phyloP scores from a whole-genome alignment of 2,329 filamentous ascomycete genomes.

The Verticillium isaacii region DNA sequence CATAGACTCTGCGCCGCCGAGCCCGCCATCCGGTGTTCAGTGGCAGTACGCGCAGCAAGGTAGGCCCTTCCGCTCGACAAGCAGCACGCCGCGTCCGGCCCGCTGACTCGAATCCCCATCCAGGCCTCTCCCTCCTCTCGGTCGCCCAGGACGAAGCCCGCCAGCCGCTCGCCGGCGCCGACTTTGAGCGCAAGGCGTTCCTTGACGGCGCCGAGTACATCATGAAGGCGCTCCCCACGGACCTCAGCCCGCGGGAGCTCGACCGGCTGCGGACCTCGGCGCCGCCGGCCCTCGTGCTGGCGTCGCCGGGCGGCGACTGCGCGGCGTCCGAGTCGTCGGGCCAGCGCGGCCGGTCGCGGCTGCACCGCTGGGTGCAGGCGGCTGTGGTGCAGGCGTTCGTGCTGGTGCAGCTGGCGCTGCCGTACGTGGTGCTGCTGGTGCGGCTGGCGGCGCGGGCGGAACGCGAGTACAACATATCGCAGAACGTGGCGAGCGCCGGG shows the following conservation, averaged over 20 bases:
- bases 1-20: constrained; percentile 6
- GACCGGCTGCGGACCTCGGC: constrained; percentile 46
- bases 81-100: too few species aligned
- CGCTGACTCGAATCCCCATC: too few species aligned
- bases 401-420: constrained; percentile 53
- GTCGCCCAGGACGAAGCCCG: constrained; percentile 10
- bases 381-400: constrained; percentile 55
- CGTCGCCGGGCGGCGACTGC: neutral
- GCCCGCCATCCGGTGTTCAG: constrained; percentile 23
- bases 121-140: constrained; percentile 9
- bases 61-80: constrained; percentile 7
- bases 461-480: constrained; percentile 59
- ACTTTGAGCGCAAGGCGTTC: constrained; percentile 54
- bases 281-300: constrained; percentile 27
- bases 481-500: constrained; percentile 47
- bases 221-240: constrained; percentile 54
- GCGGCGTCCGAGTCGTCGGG: constrained; percentile 2
- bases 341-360: constrained; percentile 34
- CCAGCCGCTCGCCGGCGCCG: constrained; percentile 6
- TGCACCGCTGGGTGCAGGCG: constrained; percentile 55
- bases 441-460: constrained; percentile 57
- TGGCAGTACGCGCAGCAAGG: constrained; percentile 28
- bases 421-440: constrained; percentile 53
- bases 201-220: constrained; percentile 60
- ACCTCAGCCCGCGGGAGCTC: constrained; percentile 51